phyloP scores from a whole-genome alignment of 805 yeast genomes.

The Candida krabiensis region DNA sequence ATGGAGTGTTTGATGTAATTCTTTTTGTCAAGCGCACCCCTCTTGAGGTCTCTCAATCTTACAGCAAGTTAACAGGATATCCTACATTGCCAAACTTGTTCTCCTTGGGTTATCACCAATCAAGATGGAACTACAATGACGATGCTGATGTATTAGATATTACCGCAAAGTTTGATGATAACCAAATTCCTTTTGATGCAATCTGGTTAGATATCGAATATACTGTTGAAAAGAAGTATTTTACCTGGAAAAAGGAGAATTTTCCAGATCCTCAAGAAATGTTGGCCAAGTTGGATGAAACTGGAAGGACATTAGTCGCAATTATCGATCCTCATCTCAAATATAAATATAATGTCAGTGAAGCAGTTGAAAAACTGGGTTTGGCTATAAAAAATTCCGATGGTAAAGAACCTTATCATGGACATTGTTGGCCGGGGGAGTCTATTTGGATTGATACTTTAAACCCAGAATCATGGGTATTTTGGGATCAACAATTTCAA shows the following conservation, averaged over 20 bases:
- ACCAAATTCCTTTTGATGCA: conserved; percentile 80
- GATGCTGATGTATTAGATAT: conserved; percentile 82
- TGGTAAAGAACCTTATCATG: conserved; percentile 55
- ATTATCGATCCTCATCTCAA: conserved; percentile 93
- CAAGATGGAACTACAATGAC: conserved; percentile 95
- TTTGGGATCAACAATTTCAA: conserved; percentile 58
- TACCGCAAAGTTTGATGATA: conserved; percentile 64
- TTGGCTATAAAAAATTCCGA: conserved; percentile 40
- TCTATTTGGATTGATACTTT: conserved; percentile 91
- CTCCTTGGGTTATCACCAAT: conserved; percentile 90
- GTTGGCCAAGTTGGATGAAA: conserved; percentile 60
- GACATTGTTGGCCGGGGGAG: conserved; percentile 98
- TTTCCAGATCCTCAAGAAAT: conserved; percentile 77
- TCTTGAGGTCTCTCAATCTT: conserved; percentile 53
- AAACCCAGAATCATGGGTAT: conserved; percentile 55
- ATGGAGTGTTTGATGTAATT: conserved; percentile 77
- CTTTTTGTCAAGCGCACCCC: conserved; percentile 61
- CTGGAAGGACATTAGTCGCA: conserved; percentile 79
- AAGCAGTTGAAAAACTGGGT: conserved; percentile 45
- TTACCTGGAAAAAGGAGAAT: conserved; percentile 78
- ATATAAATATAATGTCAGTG: conserved; percentile 63
- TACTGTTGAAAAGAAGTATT: conserved; percentile 81
- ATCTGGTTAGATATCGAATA: conserved; percentile 97
- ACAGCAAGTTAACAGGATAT: conserved; percentile 71
- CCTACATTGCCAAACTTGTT: conserved; percentile 73